Conservation (phyloP, 139 green algal genomes). For the Chlorella vulgaris region DNA sequence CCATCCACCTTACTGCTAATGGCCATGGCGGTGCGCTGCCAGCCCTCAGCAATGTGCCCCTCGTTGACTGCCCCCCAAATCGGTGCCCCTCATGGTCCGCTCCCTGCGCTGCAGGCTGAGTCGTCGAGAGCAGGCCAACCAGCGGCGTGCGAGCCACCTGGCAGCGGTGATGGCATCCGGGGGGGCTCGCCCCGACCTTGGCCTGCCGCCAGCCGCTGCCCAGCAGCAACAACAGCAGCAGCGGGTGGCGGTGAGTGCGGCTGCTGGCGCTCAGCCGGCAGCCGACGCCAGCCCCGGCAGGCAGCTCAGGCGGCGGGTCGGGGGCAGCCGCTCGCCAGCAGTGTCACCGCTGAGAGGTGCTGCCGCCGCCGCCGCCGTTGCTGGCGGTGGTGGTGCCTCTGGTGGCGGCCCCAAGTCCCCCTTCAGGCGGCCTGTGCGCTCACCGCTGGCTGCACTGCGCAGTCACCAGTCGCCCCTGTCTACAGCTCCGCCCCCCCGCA, state of each 20-base stretch:
- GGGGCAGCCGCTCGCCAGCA: background rate
- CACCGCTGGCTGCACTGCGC: conserved; percentile 9
- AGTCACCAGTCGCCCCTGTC: background rate
- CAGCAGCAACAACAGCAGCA: conserved; percentile 9
- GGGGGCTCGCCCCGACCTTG: conserved; percentile 11
- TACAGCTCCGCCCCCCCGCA: background rate
- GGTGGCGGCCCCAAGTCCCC: conserved; percentile 14
- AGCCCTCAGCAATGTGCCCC: background rate
- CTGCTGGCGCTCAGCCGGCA: too few relatives aligned
- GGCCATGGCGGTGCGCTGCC: background rate
- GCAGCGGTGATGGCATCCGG: background rate
- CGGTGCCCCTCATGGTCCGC: background rate
- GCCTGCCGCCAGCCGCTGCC: background rate
- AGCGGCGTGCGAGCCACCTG: conserved; percentile 9
- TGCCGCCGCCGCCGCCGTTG: too few relatives aligned
- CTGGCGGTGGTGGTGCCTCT: background rate
- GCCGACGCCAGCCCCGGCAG: background rate
- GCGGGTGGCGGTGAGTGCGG: background rate
- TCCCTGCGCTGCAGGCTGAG: background rate
- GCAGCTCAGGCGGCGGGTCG: background rate
- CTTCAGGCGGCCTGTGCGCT: background rate
- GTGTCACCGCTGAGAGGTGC: background rate
- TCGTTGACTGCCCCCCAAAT: background rate
- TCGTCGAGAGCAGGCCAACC: background rate
- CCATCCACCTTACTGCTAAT: too few relatives aligned